phyloP scores from a whole-genome alignment of 768 basidiomycete species.

The Pisolithus albus region DNA sequence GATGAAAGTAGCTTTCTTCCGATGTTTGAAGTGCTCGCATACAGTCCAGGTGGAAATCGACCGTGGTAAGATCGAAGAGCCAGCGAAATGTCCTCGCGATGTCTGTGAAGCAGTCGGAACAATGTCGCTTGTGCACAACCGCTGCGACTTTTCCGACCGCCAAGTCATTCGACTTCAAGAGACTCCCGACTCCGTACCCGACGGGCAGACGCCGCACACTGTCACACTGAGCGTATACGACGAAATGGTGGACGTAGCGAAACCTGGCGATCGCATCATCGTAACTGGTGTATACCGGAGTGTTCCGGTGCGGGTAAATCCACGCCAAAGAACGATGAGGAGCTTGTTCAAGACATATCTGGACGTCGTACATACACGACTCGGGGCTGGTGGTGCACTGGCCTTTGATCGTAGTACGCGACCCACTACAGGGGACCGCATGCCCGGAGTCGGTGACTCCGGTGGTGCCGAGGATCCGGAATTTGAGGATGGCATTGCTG shows the following conservation, averaged over 20 bases:
- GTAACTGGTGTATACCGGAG: conserved; percentile 94
- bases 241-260: conserved; percentile 92
- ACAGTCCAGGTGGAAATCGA: conserved; percentile 98
- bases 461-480: conserved; percentile 65
- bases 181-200: conserved; percentile 95
- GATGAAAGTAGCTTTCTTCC: conserved; percentile 99
- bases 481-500: conserved; percentile 41
- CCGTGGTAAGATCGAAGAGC: conserved; percentile 95
- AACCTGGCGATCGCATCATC: conserved; percentile 89
- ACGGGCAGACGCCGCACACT: conserved; percentile 97
- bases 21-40: conserved; percentile 90
- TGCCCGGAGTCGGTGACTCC: conserved; percentile 62
- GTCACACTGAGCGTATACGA: conserved; percentile 98
- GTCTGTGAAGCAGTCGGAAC: conserved; percentile 83
- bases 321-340: conserved; percentile 85
- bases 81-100: conserved; percentile 85
- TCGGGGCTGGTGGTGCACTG: conserved; percentile 55
- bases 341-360: conserved; percentile 97
- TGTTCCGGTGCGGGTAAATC: conserved; percentile 92
- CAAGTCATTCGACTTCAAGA: conserved; percentile 95
- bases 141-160: conserved; percentile 92
- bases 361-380: conserved; percentile 87
- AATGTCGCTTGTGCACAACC: conserved; percentile 94
- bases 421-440: conserved; percentile 56
- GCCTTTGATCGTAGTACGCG: conserved; percentile 78